Percentiles rank a stretch among this genome's conserved stretches.
These are phyloP conservation scores for Heimioporus sp. DNA, from an alignment of 768 basidiomycete species.

Conservation along the genomic window DNA sequence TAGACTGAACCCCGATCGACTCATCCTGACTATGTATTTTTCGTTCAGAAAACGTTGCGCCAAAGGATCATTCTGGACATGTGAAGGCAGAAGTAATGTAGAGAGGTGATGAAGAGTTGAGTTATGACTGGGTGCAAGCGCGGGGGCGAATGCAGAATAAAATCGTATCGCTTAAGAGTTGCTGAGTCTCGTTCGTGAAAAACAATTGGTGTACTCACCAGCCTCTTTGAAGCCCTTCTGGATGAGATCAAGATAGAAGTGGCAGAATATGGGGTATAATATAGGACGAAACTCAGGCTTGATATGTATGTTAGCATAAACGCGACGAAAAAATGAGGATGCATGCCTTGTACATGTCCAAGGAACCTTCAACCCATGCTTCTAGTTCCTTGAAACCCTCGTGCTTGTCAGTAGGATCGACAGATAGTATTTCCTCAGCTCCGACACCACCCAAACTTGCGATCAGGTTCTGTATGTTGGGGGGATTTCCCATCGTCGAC, in stretches of 20 bases:
- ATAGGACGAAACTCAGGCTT: constrained; percentile 94
- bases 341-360: constrained; percentile 87
- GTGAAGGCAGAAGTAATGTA: constrained; percentile 75
- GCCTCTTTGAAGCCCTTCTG: constrained; percentile 88
- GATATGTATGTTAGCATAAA: constrained; percentile 12
- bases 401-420: constrained; percentile 82
- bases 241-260: constrained; percentile 94
- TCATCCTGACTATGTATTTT: constrained; percentile 89
- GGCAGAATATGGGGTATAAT: constrained; percentile 93
- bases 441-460: constrained; percentile 76
- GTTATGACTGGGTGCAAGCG: constrained; percentile 64
- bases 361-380: constrained; percentile 84
- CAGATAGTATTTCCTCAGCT: constrained; percentile 76
- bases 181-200: background rate
- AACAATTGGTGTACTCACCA: constrained; percentile 47
- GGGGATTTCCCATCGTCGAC: constrained; percentile 63
- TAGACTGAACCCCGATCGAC: constrained; percentile 86
- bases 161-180: constrained; percentile 64
- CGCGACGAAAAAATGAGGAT: background rate
- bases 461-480: constrained; percentile 73
- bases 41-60: constrained; percentile 86
- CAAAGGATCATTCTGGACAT: constrained; percentile 79
- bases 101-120: constrained; percentile 74
- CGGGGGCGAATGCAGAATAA: constrained; percentile 65
- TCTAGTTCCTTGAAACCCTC: constrained; percentile 85